Evolutionary conservation across 2,329 filamentous ascomycete species (phyloP).

Genomic region (Trichoderma polysporum): DNA sequence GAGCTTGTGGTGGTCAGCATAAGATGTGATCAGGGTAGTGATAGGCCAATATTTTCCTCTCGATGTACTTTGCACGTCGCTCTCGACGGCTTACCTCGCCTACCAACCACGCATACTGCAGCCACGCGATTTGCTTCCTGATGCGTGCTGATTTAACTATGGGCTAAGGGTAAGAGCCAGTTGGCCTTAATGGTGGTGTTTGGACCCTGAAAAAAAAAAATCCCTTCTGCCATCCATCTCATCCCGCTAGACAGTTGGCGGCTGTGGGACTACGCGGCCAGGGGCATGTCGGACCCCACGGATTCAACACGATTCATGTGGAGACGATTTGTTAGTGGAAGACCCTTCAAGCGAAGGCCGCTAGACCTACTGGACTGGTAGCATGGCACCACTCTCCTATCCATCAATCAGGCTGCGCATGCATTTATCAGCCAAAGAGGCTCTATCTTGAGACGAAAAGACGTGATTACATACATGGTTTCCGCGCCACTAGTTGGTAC

Average conservation of each 20-base stretch:
- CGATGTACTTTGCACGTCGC: neutral
- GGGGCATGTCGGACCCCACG: constrained; percentile 14
- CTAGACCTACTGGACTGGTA: too few relatives aligned
- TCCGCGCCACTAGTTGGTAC: neutral
- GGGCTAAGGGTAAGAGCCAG: neutral
- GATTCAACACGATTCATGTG: constrained; percentile 10
- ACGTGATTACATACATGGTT: neutral
- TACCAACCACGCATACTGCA: neutral
- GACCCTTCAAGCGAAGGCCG: neutral
- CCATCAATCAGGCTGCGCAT: neutral
- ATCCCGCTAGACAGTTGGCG: constrained; percentile 13
- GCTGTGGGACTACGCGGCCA: neutral
- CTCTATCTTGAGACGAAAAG: neutral
- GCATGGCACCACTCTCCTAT: neutral
- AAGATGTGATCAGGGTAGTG: neutral
- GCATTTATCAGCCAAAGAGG: constrained; percentile 14
- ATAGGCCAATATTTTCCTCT: neutral
- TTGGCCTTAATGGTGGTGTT: neutral
- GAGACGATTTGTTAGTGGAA: neutral
- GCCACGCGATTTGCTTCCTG: neutral
- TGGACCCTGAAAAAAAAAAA: constrained; percentile 9
- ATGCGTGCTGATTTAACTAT: neutral
- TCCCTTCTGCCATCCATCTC: neutral
- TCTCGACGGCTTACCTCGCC: neutral
- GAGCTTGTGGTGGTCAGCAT: constrained; percentile 13